Base-by-base conservation (phyloP, 2,329 filamentous ascomycete species). In the Cladophialophora immunda region DNA sequence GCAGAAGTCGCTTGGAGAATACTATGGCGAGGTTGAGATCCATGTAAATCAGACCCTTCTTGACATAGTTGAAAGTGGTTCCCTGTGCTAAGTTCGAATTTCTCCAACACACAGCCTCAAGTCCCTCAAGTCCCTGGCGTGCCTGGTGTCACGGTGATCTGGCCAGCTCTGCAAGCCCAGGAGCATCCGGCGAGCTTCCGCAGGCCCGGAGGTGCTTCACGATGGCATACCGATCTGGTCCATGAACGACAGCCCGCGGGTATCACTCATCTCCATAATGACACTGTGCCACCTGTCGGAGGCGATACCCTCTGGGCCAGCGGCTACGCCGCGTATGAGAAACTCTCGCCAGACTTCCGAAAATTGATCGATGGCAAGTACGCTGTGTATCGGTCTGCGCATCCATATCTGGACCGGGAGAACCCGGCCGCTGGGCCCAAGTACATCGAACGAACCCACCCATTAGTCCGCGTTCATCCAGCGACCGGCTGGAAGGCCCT, bases 131-230 rank as follows among this genome's bases (percentile, higher is more conserved):
- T 79, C 81, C 85, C 73, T 83, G 85, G 78, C 36, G 66, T 70
- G 9, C 29, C 54, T 19, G 68, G 68, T 83, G 86, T 47, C 84
- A 89, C 76, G 88, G 89, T 0, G 81, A 90, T 25, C 90, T 83
- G 83, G 72, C 78, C 83, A 0, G 82, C 77, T 78, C 1, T 82
- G 81, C 72, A 83, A 82, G 68, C 76, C 79, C 38, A 81, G 81
- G 72, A 88, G 87, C 87, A 87, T 0, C 87, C 86, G 1, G 87
- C 87, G 0, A 89, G 89, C 72, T 88, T 90, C 71, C 76, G 89
- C 11, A 90, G 88, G 72, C 88, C 90, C 11, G 65, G 66, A n/a
- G 69, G 69, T 25, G 82, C 4, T 82, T 83, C 0, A 86, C 88
- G 79, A 11, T 86, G 85, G 84, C 84, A 86, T 68, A 79, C 82